These are phyloP conservation scores for Globisporangium middletonii DNA, from an alignment of 352 stramenopile genomes.

Conservation along the genomic window DNA sequence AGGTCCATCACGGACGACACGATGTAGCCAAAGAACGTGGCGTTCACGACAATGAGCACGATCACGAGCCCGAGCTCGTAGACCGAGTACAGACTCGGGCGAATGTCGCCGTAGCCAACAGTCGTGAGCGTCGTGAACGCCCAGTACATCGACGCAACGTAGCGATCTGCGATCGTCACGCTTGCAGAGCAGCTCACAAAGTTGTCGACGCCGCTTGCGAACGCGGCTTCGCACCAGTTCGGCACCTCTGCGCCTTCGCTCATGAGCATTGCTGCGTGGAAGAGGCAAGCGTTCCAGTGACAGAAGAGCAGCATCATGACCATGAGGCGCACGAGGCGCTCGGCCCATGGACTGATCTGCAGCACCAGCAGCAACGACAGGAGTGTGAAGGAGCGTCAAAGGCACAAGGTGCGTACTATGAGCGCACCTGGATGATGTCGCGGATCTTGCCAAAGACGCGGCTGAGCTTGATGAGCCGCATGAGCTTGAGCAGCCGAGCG, in stretches of 20 bases:
- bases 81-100: constrained; percentile 62
- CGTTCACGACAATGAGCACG: constrained; percentile 74
- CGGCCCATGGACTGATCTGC: constrained; percentile 65
- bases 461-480: constrained; percentile 87
- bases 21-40: constrained; percentile 80
- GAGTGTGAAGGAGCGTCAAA: no score
- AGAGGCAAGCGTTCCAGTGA: constrained; percentile 83
- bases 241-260: constrained; percentile 37
- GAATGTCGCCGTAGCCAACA: constrained; percentile 82
- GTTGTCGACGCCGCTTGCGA: constrained; percentile 10
- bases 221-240: constrained; percentile 57
- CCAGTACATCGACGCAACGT: constrained; percentile 84
- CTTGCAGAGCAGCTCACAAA: constrained; percentile 29
- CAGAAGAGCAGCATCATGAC: constrained; percentile 79
- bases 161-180: constrained; percentile 45
- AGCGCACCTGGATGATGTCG: constrained; percentile 54
- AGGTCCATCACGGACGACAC: constrained; percentile 77
- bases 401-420: no score
- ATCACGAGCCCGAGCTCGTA: constrained; percentile 70
- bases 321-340: constrained; percentile 58
- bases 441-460: constrained; percentile 74
- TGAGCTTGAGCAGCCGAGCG: constrained; percentile 85
- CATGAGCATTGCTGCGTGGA: constrained; percentile 66
- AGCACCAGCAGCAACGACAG: background rate
- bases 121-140: constrained; percentile 90